phyloP scores from a whole-genome alignment of 768 basidiomycete species.

The Rhodotorula graminis region DNA sequence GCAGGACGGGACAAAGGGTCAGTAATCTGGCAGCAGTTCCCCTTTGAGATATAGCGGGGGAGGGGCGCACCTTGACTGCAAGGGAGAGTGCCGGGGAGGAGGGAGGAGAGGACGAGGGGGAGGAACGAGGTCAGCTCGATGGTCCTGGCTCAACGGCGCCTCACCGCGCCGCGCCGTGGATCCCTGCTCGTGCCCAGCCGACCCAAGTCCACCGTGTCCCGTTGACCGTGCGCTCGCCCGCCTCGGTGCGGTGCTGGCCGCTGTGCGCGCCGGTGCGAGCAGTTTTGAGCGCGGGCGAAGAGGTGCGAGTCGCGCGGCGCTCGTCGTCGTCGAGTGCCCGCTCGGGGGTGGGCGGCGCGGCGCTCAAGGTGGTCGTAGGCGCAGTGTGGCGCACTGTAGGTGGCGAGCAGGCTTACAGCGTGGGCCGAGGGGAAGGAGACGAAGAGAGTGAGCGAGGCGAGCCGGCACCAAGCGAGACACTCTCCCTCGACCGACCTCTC shows the following conservation, averaged over 20 bases:
- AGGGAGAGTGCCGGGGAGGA: not conserved
- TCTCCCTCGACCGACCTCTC: no score
- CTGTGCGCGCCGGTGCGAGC: not conserved
- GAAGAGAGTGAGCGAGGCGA: not conserved
- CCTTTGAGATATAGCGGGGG: no score
- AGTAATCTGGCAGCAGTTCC: not conserved
- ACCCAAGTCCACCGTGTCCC: no score
- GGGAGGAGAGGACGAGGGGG: not conserved
- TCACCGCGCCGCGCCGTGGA: not conserved
- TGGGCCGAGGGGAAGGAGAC: not conserved
- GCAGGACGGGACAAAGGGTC: not conserved
- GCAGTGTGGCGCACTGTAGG: not conserved
- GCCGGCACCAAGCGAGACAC: no score
- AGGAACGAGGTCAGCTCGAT: not conserved
- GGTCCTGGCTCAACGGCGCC: not conserved
- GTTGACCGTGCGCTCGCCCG: no score
- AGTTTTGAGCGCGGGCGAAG: not conserved
- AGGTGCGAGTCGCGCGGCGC: not conserved
- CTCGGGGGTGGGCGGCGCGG: no score
- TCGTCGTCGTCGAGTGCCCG: no score
- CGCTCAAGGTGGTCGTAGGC: no score
- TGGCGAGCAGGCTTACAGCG: not conserved
- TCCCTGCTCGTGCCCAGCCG: no score
- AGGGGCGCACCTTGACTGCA: slow-evolving; percentile 22
- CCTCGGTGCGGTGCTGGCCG: no score